These are phyloP conservation scores for Globisporangium polare DNA, from an alignment of 352 stramenopile species.

Conservation along the genomic window DNA sequence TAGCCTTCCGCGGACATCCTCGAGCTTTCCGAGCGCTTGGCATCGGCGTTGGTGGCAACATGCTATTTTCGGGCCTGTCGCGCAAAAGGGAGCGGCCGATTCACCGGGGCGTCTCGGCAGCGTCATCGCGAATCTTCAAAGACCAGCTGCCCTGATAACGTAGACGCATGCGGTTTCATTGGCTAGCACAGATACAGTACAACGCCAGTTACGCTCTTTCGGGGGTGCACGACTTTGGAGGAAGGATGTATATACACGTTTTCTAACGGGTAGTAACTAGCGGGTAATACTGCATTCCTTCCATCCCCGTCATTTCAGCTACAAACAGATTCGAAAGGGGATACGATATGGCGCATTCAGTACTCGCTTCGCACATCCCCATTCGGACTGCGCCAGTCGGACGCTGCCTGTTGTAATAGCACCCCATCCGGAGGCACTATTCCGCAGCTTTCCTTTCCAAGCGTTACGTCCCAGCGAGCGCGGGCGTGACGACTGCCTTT, in stretches of 20 bases:
- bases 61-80: conserved; percentile 5
- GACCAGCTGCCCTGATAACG: conserved; percentile 9
- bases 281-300: too few species aligned
- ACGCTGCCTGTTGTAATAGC: too few species aligned
- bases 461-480: background rate
- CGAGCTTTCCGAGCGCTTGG: background rate
- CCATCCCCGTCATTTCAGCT: too few species aligned
- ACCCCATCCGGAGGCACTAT: background rate
- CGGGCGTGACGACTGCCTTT: background rate
- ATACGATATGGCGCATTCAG: too few species aligned
- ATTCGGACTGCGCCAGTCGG: too few species aligned
- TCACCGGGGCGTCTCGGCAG: conserved; percentile 4
- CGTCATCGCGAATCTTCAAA: conserved; percentile 19
- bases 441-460: background rate
- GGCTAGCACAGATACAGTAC: background rate
- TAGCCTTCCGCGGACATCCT: background rate
- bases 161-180: conserved; percentile 12
- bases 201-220: background rate
- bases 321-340: too few species aligned
- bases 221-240: too few species aligned
- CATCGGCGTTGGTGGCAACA: background rate
- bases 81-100: background rate
- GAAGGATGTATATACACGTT: too few species aligned
- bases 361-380: too few species aligned
- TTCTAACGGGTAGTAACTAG: too few species aligned